Base-by-base conservation (phyloP, 179 eudicot species). In the Silene noctiflora region DNA sequence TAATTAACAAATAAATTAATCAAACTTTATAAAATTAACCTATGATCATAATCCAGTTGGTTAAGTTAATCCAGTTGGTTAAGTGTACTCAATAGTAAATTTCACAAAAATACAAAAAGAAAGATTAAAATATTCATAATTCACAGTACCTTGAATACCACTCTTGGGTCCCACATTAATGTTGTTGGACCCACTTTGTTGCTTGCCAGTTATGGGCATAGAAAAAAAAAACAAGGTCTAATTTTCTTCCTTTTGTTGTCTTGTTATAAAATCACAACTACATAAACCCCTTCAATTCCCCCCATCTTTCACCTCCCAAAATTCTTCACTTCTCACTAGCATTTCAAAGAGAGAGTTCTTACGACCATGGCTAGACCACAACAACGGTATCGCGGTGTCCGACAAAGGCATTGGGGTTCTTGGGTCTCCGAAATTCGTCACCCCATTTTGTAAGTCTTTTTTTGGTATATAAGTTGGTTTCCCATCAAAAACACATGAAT, bases 401-500 rank as follows among this genome's bases (percentile, higher is more conserved):
- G 85, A 9, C 85, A 83, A 76, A 76, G 85, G 83, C 85, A 83
- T 79, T 83, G 85, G 85, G 85, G 85, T 0, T 83, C 85, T 73
- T 83, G 85, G 85, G 85, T 83, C 46, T 83, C 85, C 39, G 85
- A 83, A 83, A 83, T 83, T 73, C 85, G 85, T 20, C 85, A 83
- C 58, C 85, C 85, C 29, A 79, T 83, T 1, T 79, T 83, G 85
- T 83, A 83, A 76, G 85, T 6, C 19, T 60, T 20, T 6, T 53
- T 27, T 6, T 20, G 14, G 0, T 27, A 21, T 8, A n/a, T 48
- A 48, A 14, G 11, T 1, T 7, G 46, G 1, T 39, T 39, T 39
- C 11, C 11, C 3, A 1, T 39, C 1, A 39, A 39, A 39, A 39
- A 39, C 46, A 39, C 46, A 7, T 39, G 46, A 39, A 39, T 39